A percentile compares a stretch with the other conserved stretches of the same genome.
Conservation (phyloP, 2,329 filamentous ascomycete genomes). For the Sporothrix pseudoabietina region DNA sequence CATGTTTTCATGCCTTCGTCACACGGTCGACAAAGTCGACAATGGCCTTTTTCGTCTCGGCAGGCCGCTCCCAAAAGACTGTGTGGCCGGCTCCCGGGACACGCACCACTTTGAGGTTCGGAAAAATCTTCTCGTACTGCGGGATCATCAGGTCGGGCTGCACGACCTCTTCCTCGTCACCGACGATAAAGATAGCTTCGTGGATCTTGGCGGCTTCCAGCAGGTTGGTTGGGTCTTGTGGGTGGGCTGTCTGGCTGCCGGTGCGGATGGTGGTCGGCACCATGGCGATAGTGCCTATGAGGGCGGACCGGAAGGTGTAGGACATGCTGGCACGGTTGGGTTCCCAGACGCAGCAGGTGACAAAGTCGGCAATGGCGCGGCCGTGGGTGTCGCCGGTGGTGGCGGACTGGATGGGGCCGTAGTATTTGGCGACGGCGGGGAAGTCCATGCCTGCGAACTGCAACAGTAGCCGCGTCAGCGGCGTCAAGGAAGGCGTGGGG, state of each 20-base stretch:
- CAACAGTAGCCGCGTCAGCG: neutral
- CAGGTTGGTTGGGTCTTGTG: slow-evolving; percentile 24
- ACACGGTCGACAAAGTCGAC: slow-evolving; percentile 22
- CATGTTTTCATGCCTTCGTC: neutral
- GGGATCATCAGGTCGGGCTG: slow-evolving; percentile 7
- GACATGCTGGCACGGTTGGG: slow-evolving; percentile 26
- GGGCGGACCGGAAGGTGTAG: slow-evolving; percentile 20
- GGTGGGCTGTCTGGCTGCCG: neutral
- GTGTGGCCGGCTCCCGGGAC: slow-evolving; percentile 24
- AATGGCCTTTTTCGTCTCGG: slow-evolving; percentile 19
- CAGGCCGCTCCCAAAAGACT: slow-evolving; percentile 30
- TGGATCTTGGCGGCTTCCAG: neutral
- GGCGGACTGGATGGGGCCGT: neutral
- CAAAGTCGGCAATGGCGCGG: neutral
- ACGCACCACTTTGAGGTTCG: slow-evolving; percentile 11
- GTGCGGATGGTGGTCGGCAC: slow-evolving; percentile 7
- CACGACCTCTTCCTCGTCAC: slow-evolving; percentile 23
- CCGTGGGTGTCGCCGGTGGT: slow-evolving; percentile 13
- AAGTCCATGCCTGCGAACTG: slow-evolving; percentile 1
- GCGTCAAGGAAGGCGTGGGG: neutral
- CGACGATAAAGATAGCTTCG: slow-evolving; percentile 25
- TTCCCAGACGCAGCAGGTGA: slow-evolving; percentile 25
- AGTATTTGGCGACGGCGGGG: neutral
- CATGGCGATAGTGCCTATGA: slow-evolving; percentile 15
- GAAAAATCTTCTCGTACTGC: neutral